Evolutionary conservation across 2,329 filamentous ascomycete species (phyloP), one percentile per base, ranked within the genome.

Genomic region (Aspergillus novoparasiticus): DNA sequence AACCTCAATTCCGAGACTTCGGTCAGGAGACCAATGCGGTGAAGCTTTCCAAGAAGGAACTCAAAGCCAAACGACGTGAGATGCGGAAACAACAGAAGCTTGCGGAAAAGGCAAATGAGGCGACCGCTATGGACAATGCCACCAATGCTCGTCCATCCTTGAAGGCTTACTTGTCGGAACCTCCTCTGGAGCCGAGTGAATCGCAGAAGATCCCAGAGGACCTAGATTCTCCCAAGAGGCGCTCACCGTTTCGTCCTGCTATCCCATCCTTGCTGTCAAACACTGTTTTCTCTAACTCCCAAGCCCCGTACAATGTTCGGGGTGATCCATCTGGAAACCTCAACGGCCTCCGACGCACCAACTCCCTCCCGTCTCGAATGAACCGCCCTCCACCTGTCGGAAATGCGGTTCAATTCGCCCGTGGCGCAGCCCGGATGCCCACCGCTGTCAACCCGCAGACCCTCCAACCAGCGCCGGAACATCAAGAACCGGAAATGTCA

Each of bases 401-500:
- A 6, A 77, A 76, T 58, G 71, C 74, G 1, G 73, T 77, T 23
- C 73, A 75, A 23, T 77, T 75, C 34, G 75, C 75, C 16, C 68
- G 75, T 14, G 73, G 71, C 8, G 75, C 74, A 32, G 70, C 72
- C 19, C 73, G 74, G n/a, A 62, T 70, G 28, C 69, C 75, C 3
- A 62, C 59, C 2, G 55, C 65, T 0, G 61, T 57, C 26, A 66
- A 71, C 34, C 34, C 66, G 8, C 58, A 58, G 2, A 54, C 66
- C 3, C 36, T 63, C 0, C 66, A 71, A 26, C 54, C 61, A 4
- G 39, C 64, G 11, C 50, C 63, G 9, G 62, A 68, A 14, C 64
- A 69, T 1, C 57, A 64, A 1, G 68, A 75, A 48, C 68, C 73
- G 0, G 67, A 67, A 21, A 86, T 87, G 83, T 87, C 85, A 16